A percentile compares a stretch with the other conserved stretches of the same genome.
Conservation (phyloP, 805 yeast species). For the Candida odintsovae region DNA sequence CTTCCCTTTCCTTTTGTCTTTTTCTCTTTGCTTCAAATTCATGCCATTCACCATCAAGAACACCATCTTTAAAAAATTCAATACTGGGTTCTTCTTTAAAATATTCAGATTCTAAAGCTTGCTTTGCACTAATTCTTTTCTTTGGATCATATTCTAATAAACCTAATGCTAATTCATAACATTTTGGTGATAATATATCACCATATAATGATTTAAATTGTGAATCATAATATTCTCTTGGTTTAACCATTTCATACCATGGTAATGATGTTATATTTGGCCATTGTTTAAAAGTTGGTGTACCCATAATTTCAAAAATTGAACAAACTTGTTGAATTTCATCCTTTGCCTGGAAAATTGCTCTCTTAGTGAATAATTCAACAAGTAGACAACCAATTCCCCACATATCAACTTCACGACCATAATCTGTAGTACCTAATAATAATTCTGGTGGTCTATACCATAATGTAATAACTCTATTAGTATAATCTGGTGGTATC, state of each 20-base stretch:
- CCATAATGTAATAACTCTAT: conserved; percentile 94
- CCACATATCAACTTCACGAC: conserved; percentile 92
- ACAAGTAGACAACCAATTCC: conserved; percentile 89
- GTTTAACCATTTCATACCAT: conserved; percentile 85
- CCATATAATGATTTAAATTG: conserved; percentile 39
- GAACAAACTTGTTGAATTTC: conserved; percentile 78
- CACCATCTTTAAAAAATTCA: conserved; percentile 49
- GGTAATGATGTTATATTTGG: conserved; percentile 75
- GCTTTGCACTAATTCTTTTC: conserved; percentile 57
- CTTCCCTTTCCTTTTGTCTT: conserved; percentile 25
- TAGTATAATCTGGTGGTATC: conserved; percentile 77
- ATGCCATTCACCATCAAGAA: conserved; percentile 83
- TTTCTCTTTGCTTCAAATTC: conserved; percentile 91
- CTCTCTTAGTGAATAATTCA: conserved; percentile 69
- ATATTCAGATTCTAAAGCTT: conserved; percentile 67
- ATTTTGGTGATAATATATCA: conserved; percentile 38
- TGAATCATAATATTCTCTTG: conserved; percentile 30
- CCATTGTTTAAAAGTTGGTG: conserved; percentile 72
- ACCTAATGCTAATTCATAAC: conserved; percentile 59
- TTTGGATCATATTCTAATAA: conserved; percentile 66
- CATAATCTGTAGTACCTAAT: conserved; percentile 86
- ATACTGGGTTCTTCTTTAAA: conserved; percentile 66
- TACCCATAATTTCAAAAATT: conserved; percentile 81
- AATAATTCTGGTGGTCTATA: conserved; percentile 94
- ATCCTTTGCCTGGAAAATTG: conserved; percentile 83